A percentile compares a stretch with the other conserved stretches of the same genome.
Conservation (phyloP, 2,329 filamentous ascomycete species). For the Trichoderma atrobrunneum region DNA sequence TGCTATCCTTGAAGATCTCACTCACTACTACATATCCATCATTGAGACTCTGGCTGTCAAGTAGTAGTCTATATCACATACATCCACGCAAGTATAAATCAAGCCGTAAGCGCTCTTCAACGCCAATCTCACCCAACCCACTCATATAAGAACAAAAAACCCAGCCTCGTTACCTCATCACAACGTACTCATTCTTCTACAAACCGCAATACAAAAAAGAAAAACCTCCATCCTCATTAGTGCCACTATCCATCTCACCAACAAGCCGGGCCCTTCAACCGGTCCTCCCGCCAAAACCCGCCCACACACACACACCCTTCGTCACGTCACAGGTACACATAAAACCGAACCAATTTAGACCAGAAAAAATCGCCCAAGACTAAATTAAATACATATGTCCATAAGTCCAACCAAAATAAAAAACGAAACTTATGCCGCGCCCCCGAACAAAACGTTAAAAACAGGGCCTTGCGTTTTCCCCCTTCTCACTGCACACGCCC, state of each 20-base stretch:
- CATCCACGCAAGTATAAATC: neutral
- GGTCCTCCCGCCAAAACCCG: neutral
- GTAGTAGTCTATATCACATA: neutral
- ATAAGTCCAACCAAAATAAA: neutral
- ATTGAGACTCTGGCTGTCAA: accelerated
- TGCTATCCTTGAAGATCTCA: neutral
- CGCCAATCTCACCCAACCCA: neutral
- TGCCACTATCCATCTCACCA: neutral
- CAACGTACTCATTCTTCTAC: neutral
- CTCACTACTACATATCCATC: no score
- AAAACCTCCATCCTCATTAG: neutral
- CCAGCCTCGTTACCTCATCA: neutral
- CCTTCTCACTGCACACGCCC: constrained; percentile 16
- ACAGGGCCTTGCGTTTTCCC: neutral
- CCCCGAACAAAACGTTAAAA: neutral
- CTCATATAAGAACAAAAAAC: neutral
- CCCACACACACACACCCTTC: neutral
- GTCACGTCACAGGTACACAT: neutral
- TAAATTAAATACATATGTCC: neutral
- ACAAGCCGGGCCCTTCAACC: neutral
- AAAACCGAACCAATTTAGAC: neutral
- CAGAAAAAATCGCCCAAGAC: neutral
- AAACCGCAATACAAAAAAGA: neutral
- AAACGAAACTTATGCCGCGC: neutral
- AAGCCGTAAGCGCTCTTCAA: neutral